A percentile compares a stretch with the other conserved stretches of the same genome.
phyloP scores from a whole-genome alignment of 106 monocot genomes.

The Phalaenopsis aphrodite region DNA sequence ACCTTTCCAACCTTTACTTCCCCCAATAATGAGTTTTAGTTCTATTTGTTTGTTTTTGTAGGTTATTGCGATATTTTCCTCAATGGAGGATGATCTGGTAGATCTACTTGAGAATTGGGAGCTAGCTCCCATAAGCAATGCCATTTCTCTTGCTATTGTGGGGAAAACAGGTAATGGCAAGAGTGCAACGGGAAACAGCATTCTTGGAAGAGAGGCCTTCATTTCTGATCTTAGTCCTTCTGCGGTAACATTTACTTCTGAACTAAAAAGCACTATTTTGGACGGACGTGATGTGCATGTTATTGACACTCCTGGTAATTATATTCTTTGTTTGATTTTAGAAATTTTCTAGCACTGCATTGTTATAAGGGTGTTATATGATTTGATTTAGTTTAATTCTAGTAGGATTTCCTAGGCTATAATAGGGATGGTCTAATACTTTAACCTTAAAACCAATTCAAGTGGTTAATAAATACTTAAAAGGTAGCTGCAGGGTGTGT shows the following conservation, averaged over 20 bases:
- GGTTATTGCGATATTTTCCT: no score
- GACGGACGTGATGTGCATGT: slow-evolving; percentile 76
- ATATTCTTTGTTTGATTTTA: background rate
- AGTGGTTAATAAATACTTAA: no score
- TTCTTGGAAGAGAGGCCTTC: slow-evolving; percentile 60
- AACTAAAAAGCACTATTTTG: slow-evolving; percentile 37
- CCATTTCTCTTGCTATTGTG: slow-evolving; percentile 55
- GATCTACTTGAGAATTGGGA: slow-evolving; percentile 52
- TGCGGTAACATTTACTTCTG: slow-evolving; percentile 61
- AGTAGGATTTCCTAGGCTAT: background rate
- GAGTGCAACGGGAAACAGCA: slow-evolving; percentile 88
- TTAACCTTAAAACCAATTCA: no score
- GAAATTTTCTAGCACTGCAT: background rate
- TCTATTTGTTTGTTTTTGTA: no score
- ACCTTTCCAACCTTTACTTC: no score
- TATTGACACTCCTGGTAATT: slow-evolving; percentile 68
- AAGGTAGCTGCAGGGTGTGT: no score
- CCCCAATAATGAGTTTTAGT: no score
- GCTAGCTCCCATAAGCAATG: slow-evolving; percentile 11
- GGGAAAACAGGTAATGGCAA: slow-evolving; percentile 85
- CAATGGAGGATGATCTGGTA: no score
- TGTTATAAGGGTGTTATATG: background rate
- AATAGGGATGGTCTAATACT: background rate
- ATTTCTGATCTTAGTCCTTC: slow-evolving; percentile 35
- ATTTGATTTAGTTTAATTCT: background rate